Evolutionary conservation across 2,329 filamentous ascomycete species (phyloP), one percentile per base, ranked within the genome.

Genomic region (Aspergillus sp.): DNA sequence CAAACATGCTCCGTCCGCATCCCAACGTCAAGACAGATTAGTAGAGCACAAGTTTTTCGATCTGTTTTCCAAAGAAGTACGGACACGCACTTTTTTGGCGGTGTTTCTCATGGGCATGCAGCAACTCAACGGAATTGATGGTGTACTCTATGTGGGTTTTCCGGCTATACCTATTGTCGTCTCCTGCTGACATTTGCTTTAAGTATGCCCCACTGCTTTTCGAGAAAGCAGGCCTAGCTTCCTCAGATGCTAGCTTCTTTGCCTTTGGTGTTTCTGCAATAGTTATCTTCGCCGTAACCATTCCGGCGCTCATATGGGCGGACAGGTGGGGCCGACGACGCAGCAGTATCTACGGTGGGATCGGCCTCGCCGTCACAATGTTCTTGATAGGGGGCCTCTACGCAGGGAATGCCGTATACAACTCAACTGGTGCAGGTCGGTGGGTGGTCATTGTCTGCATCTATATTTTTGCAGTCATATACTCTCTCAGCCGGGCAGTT

Each of bases 141-240:
- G 84, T 0, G 81, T 89, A 5, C 77, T 87, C 23, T 88, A 87
- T 60, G 84, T 85, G 68, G 69, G 80, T 75, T 43, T 8, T 23
- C 45, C 48, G 5, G 12, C 23, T 5, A 9, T 17, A 4, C 6
- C 3, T 39, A 5, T 28, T 39, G 47, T 41, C 5, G 13, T 5
- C 7, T 36, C 3, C 39, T 15, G 12, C 51, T 62, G 30, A 61
- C 36, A 21, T 52, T 2, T 15, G 47, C 8, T 9, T 9, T 55
- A 85, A 36, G 80, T 89, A 89, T 59, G 85, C 86, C 0, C 87
- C 87, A 0, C 72, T 83, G 0, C 77, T 89, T 0, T 89, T 89
- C 64, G 73, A 80, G 23, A 84, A 86, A 55, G 85, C 87, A 2
- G 87, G 87, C 0, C 76, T 88, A 10, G 77, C 79, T 7, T 84